These are phyloP conservation scores for Suillus subaureus DNA, from an alignment of 768 basidiomycete genomes.

Conservation along the genomic window DNA sequence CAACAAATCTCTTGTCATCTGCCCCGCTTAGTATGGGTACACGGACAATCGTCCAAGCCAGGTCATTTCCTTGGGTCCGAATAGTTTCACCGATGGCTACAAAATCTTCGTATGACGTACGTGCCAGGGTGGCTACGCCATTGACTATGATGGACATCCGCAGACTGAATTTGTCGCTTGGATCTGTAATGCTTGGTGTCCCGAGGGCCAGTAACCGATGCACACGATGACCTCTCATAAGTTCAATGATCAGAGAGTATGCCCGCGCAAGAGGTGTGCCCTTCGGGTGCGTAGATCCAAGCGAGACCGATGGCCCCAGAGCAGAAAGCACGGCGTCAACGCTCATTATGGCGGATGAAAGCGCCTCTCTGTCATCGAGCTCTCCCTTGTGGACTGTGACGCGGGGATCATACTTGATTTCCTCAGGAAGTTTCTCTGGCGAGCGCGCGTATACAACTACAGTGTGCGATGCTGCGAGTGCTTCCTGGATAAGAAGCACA, in stretches of 20 bases:
- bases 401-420: slow-evolving; percentile 44
- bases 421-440: slow-evolving; percentile 61
- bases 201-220: slow-evolving; percentile 67
- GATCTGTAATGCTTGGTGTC: slow-evolving; percentile 65
- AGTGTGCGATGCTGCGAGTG: slow-evolving; percentile 45
- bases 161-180: slow-evolving; percentile 56
- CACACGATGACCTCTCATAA: slow-evolving; percentile 55
- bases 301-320: slow-evolving; percentile 53
- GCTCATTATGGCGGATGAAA: slow-evolving; percentile 55
- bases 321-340: slow-evolving; percentile 68
- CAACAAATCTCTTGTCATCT: slow-evolving; percentile 46
- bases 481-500: slow-evolving; percentile 55
- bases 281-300: slow-evolving; percentile 42
- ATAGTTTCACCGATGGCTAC: slow-evolving; percentile 63
- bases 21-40: slow-evolving; percentile 64
- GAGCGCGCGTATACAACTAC: slow-evolving; percentile 66
- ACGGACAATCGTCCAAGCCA: slow-evolving; percentile 72
- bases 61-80: slow-evolving; percentile 45
- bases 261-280: slow-evolving; percentile 64
- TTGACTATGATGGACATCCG: slow-evolving; percentile 41
- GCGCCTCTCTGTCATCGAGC: slow-evolving; percentile 50
- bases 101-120: slow-evolving; percentile 67
- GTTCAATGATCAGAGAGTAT: slow-evolving; percentile 55
- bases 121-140: slow-evolving; percentile 41
- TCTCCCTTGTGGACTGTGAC: slow-evolving; percentile 57